Conservation (phyloP, 441 rosid genomes). For the Pelargonium fulgidum region DNA sequence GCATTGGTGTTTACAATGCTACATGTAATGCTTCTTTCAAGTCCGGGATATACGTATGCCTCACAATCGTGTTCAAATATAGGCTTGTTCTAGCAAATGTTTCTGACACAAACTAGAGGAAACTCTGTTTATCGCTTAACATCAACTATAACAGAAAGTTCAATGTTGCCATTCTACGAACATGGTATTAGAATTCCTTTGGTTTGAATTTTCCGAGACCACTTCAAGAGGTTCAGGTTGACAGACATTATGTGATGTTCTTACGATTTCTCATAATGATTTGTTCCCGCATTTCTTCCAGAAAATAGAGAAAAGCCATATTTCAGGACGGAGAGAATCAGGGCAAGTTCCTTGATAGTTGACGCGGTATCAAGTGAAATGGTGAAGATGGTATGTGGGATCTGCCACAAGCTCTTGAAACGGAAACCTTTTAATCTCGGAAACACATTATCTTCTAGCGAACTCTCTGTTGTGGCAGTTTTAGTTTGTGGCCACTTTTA, state of each 20-base stretch:
- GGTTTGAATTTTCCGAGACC: too few species aligned
- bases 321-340: slow-evolving; percentile 39
- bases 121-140: too few species aligned
- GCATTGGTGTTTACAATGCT: too few species aligned
- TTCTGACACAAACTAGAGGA: too few species aligned
- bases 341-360: slow-evolving; percentile 28
- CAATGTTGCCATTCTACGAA: too few species aligned
- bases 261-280: not conserved
- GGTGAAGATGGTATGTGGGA: slow-evolving; percentile 41
- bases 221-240: too few species aligned
- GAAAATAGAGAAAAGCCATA: slow-evolving; percentile 33
- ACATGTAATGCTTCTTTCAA: too few species aligned
- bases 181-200: too few species aligned
- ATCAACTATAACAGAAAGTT: too few species aligned
- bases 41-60: too few species aligned
- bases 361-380: slow-evolving; percentile 30
- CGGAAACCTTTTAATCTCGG: slow-evolving; percentile 39
- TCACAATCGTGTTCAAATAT: too few species aligned
- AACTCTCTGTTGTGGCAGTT: slow-evolving; percentile 47
- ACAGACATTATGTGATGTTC: not conserved
- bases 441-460: slow-evolving; percentile 29
- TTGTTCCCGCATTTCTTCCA: slow-evolving; percentile 17
- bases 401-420: slow-evolving; percentile 45
- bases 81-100: too few species aligned
- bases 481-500: slow-evolving; percentile 58